Base-by-base conservation (phyloP, 495 filamentous ascomycete species). In the Penicillium odoratum region DNA sequence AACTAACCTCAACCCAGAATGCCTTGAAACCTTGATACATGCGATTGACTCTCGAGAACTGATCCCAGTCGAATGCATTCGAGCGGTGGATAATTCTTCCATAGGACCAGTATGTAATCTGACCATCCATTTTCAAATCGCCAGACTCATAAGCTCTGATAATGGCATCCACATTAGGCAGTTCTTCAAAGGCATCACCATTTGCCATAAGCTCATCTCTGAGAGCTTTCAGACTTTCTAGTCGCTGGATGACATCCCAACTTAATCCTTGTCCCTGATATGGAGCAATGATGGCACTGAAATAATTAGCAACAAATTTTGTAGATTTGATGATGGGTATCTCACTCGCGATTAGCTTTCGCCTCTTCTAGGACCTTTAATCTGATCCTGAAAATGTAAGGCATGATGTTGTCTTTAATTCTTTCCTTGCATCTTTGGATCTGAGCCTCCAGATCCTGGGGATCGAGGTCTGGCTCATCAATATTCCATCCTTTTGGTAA, bases 391-490 rank as follows among this genome's bases (percentile, higher is more conserved):
- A 60, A 60, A 4, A 56, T 36, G 46, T 48, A 34, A 10, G 58
- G 34, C 52, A 56, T 56, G 9, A 60, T 51, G 10, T 48, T 52
- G 15, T 60, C 58, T 7, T 54, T 40, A 25, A 60, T 60, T 31
- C 53, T 34, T 38, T 60, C 58, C 30, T 48, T 47, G 21, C 58
- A 60, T 45, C 58, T 50, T 31, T 56, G 5, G n/a, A 60, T 60
- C 13, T 60, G 58, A 31, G 33, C 58, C 13, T 56, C 47, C 42
- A 52, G 6, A 52, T 52, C 50, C 5, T 26, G 33, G 9, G 50
- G 50, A 21, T 42, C 50, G 6, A 52, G 34, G 42, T 52, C 50
- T 13, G 31, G 50, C 31, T 52, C 50, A 29, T 28, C 31, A 5
- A 15, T 25, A 28, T 11, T 52, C 50, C 50, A 52, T 28, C 50